Evolutionary conservation across 1,284 basidiomycete species (phyloP).

Genomic region (Lignosus rhinocerotis): DNA sequence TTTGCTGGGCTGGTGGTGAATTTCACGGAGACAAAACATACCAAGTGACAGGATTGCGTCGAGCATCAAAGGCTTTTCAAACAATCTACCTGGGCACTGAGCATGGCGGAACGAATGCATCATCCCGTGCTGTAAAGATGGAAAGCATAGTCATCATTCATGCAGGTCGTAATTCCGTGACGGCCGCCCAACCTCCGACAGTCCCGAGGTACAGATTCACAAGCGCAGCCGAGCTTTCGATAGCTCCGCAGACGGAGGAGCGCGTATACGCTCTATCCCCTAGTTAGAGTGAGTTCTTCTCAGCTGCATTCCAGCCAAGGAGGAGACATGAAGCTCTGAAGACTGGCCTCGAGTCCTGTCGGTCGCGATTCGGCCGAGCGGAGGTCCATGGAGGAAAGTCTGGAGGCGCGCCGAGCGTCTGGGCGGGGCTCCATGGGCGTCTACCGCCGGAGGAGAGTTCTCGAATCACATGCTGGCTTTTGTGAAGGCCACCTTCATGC

Average conservation of each 20-base stretch:
- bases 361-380: constrained; percentile 21
- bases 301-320: not conserved
- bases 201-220: not conserved
- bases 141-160: too few species aligned
- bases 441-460: constrained; percentile 4
- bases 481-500: constrained; percentile 12
- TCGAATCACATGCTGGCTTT: constrained; percentile 19
- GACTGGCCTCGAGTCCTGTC: not conserved
- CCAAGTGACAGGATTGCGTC: too few species aligned
- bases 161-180: not conserved
- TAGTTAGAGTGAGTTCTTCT: not conserved
- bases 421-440: constrained; percentile 18
- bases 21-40: too few species aligned
- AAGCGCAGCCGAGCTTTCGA: not conserved
- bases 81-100: too few species aligned
- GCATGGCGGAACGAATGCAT: too few species aligned
- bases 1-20: too few species aligned
- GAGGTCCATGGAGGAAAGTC: not conserved
- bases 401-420: constrained; percentile 16
- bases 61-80: too few species aligned
- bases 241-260: not conserved
- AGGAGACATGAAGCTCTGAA: not conserved
- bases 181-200: not conserved
- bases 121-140: too few species aligned
- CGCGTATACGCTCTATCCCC: not conserved